These are phyloP conservation scores for Wallacemonas sp. DNA, from an alignment of 208 protist genomes.

Conservation along the genomic window DNA sequence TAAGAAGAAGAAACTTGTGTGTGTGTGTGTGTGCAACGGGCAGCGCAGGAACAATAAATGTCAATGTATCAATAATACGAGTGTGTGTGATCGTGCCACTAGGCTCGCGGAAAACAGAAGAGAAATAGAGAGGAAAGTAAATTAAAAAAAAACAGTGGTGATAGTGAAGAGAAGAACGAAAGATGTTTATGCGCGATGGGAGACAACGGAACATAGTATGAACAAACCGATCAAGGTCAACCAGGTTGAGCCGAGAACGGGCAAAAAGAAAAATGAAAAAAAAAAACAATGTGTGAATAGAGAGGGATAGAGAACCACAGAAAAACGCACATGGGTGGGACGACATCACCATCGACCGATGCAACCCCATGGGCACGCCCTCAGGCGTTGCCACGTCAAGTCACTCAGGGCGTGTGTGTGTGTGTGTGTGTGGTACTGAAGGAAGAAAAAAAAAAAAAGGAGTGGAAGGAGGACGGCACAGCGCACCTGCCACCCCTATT, in stretches of 20 bases:
- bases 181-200: no score
- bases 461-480: neutral
- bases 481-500: neutral
- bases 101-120: neutral
- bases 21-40: neutral
- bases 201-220: no score
- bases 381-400: no score
- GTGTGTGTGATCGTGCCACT: slow-evolving; percentile 5
- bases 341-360: no score
- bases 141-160: neutral
- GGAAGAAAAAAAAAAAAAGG: neutral
- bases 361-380: neutral
- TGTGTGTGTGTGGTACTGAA: neutral
- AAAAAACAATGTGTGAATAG: slow-evolving; percentile 3
- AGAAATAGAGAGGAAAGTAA: neutral
- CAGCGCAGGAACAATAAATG: neutral
- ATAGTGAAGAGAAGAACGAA: no score
- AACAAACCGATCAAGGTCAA: no score
- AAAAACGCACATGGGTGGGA: slow-evolving; percentile 1
- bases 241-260: no score
- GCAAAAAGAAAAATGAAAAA: slow-evolving; percentile 3
- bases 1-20: neutral
- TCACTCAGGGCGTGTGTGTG: neutral
- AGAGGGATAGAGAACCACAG: slow-evolving; percentile 8
- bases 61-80: neutral